phyloP scores from a whole-genome alignment of 2,329 filamentous ascomycete genomes.

The Apiospora hydei region DNA sequence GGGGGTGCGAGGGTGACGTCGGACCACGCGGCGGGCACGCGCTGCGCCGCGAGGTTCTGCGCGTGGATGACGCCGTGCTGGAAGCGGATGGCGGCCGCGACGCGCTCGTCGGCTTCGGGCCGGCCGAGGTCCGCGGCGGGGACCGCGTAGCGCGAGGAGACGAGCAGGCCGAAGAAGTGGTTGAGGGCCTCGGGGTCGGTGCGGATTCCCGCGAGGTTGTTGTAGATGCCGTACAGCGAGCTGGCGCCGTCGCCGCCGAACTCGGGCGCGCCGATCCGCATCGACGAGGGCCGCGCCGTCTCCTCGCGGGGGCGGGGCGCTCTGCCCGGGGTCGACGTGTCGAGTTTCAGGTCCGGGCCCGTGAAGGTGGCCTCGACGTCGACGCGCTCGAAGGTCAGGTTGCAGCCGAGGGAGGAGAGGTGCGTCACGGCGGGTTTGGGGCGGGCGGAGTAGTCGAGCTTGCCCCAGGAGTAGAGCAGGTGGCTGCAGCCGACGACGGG shows the following conservation, averaged over 20 bases:
- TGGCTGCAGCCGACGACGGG: conserved; percentile 9
- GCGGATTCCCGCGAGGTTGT: conserved; percentile 36
- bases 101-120: conserved; percentile 24
- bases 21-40: neutral
- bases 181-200: conserved; percentile 41
- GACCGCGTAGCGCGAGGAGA: conserved; percentile 44
- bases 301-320: conserved; percentile 40
- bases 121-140: conserved; percentile 36
- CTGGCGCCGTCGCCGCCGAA: conserved; percentile 28
- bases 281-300: conserved; percentile 30
- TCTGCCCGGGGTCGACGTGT: conserved; percentile 30
- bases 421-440: conserved; percentile 35
- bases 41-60: conserved; percentile 37
- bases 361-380: conserved; percentile 32
- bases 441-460: conserved; percentile 34
- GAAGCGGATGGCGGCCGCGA: conserved; percentile 42
- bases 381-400: conserved; percentile 46
- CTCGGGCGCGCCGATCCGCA: neutral
- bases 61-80: conserved; percentile 48
- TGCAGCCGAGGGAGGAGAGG: conserved; percentile 47
- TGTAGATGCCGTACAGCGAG: conserved; percentile 39
- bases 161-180: conserved; percentile 45
- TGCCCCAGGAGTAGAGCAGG: conserved; percentile 20
- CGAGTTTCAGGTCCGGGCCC: conserved; percentile 35
- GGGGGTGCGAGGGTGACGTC: neutral